Conservation (phyloP, 2,329 filamentous ascomycete species). For the Aschersonia sp. region DNA sequence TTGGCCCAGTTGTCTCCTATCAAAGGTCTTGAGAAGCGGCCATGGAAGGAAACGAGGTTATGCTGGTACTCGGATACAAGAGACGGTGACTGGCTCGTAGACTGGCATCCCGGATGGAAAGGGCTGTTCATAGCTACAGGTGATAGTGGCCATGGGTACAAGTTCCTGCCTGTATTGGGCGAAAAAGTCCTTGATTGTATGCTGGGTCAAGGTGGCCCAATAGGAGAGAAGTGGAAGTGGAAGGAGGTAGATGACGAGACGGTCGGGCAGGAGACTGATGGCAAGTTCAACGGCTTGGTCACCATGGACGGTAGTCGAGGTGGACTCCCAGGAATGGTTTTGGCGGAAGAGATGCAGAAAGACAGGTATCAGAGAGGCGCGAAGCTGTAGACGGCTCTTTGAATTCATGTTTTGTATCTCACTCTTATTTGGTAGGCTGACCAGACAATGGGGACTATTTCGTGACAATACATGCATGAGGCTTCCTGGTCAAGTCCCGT, state of each 20-base stretch:
- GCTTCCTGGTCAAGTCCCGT: no score
- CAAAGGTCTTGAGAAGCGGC: slow-evolving; percentile 37
- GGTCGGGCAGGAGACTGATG: slow-evolving; percentile 17
- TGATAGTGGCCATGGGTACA: slow-evolving; percentile 52
- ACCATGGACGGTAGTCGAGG: slow-evolving; percentile 41
- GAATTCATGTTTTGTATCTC: no score
- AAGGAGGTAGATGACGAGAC: slow-evolving; percentile 36
- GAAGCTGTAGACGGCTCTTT: neutral
- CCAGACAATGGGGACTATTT: no score
- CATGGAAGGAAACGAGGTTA: slow-evolving; percentile 46
- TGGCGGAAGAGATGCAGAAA: slow-evolving; percentile 26
- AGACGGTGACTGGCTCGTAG: slow-evolving; percentile 56
- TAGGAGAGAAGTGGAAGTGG: slow-evolving; percentile 47
- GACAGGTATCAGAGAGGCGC: neutral
- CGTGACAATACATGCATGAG: no score
- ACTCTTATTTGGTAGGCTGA: no score
- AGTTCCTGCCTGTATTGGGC: slow-evolving; percentile 53
- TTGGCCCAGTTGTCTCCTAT: slow-evolving; percentile 46
- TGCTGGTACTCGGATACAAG: slow-evolving; percentile 70
- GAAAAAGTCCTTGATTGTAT: slow-evolving; percentile 45
- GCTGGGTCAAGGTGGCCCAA: slow-evolving; percentile 28
- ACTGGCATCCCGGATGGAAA: slow-evolving; percentile 48
- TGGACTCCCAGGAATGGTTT: slow-evolving; percentile 28
- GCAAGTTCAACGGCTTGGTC: slow-evolving; percentile 23
- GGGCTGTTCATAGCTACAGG: slow-evolving; percentile 47